phyloP scores from a whole-genome alignment of 2,329 filamentous ascomycete species.

The Endoconidiophora polonica region DNA sequence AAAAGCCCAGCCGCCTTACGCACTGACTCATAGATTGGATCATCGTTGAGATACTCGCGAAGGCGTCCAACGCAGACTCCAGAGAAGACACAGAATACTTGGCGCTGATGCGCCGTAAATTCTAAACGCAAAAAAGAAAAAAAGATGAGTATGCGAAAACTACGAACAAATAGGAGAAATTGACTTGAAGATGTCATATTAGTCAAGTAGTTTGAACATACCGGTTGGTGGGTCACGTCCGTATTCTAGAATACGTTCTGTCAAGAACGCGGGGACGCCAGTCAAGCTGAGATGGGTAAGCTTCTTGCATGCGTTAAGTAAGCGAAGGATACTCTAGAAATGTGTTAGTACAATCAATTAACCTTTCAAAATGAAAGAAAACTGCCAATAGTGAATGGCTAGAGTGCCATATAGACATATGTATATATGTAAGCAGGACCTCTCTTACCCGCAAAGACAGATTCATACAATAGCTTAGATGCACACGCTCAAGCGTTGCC shows the following conservation, averaged over 20 bases:
- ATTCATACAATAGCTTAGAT: slow-evolving; percentile 85
- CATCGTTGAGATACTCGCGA: slow-evolving; percentile 57
- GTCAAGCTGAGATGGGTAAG: slow-evolving; percentile 90
- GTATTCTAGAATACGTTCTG: slow-evolving; percentile 67
- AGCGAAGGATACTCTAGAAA: slow-evolving; percentile 57
- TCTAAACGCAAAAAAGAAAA: slow-evolving; percentile 32
- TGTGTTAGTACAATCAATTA: background rate
- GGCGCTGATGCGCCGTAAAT: slow-evolving; percentile 87
- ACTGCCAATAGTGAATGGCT: background rate
- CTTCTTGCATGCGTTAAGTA: slow-evolving; percentile 81
- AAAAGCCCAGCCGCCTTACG: slow-evolving; percentile 17
- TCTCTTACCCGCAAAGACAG: slow-evolving; percentile 59
- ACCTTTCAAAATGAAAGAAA: background rate
- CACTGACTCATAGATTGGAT: slow-evolving; percentile 29
- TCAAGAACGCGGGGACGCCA: slow-evolving; percentile 78
- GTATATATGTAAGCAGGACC: background rate
- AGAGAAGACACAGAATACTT: slow-evolving; percentile 95
- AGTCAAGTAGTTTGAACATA: slow-evolving; percentile 21
- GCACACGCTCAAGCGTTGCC: slow-evolving; percentile 71
- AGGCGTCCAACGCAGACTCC: slow-evolving; percentile 66
- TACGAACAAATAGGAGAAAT: background rate
- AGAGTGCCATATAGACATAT: background rate
- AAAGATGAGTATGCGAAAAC: background rate
- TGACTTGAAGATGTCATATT: too few relatives aligned
- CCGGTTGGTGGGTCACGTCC: slow-evolving; percentile 70